Evolutionary conservation across 495 filamentous ascomycete genomes (phyloP).

Genomic region (Penicillium egyptiacum): DNA sequence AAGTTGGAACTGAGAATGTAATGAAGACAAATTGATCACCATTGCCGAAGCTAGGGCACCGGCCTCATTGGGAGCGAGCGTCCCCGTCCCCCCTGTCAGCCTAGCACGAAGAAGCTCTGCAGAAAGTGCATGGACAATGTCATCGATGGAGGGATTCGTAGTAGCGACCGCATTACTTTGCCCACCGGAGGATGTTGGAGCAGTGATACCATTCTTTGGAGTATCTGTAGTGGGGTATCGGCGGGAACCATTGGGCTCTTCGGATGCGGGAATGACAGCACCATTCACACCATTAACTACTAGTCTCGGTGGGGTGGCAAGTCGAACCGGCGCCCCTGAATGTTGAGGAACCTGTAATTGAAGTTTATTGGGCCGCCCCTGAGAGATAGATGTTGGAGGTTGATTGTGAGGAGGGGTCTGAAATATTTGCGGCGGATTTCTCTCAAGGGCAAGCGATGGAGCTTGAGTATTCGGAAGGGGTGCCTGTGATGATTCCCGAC

Average conservation of each 20-base stretch:
- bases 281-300: conserved; percentile 64
- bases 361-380: conserved; percentile 51
- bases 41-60: conserved; percentile 34
- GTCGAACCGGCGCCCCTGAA: conserved; percentile 68
- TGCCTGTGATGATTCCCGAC: conserved; percentile 38
- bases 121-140: conserved; percentile 39
- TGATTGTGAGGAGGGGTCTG: conserved; percentile 28
- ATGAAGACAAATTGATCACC: conserved; percentile 31
- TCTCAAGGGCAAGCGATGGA: conserved; percentile 31
- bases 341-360: conserved; percentile 81
- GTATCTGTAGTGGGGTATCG: background rate
- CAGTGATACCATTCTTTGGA: background rate
- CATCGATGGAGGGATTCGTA: conserved; percentile 32
- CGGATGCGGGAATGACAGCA: conserved; percentile 9
- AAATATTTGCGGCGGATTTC: conserved; percentile 24
- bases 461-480: conserved; percentile 29
- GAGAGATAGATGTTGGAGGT: conserved; percentile 30
- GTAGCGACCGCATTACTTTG: conserved; percentile 10
- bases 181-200: conserved; percentile 9
- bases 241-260: background rate
- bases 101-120: conserved; percentile 34
- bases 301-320: conserved; percentile 73
- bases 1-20: conserved; percentile 33
- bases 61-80: conserved; percentile 37
- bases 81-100: conserved; percentile 28